Evolutionary conservation across 164 flowering plant species (phyloP), one percentile per base, ranked within the genome.

Genomic region (Dillenia suffruticosa): DNA sequence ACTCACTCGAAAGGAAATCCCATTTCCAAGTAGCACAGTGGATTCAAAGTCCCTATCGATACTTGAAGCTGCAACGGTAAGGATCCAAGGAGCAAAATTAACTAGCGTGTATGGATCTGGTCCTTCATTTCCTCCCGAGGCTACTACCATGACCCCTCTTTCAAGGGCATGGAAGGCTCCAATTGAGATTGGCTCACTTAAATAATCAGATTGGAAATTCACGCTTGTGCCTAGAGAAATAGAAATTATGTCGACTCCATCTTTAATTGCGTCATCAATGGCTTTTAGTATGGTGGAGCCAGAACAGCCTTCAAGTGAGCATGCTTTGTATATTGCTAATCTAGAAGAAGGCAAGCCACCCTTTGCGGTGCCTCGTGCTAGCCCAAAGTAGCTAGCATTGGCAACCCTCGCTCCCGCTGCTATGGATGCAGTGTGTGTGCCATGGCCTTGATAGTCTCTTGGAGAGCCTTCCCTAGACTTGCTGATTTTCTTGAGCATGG

Each of bases 181-280:
- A 13, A 89, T 83, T 26, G 96, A 80, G 0, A 89, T 86, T 14
- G 92, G 89, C 19, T 89, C 96, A 24, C 52, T 66, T 12, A 86
- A 22, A 59, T 67, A 84, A 72, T 84, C 92, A 0, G 85, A 54
- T 58, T 83, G 82, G 32, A 84, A 70, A 0, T 81, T 17, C 0
- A 85, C 64, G 71, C 63, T 76, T 62, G 75, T 75, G 53, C 95
- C 95, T 15, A 88, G 64, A 2, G 92, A 89, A 12, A 89, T 74
- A 2, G 96, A 89, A 65, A 89, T 77, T n/a, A 89, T 74, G 45
- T 89, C 90, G 43, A 89, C 90, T 3, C 96, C 96, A 62, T 89
- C 90, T 51, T 67, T 74, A 10, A 89, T 60, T 0, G 96, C 87
- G 63, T 86, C 90, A 50, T 89, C 90, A 7, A 89, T 72, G 6